Base-by-base conservation (phyloP, 305 asterid species). In the Solanum hybrid region DNA sequence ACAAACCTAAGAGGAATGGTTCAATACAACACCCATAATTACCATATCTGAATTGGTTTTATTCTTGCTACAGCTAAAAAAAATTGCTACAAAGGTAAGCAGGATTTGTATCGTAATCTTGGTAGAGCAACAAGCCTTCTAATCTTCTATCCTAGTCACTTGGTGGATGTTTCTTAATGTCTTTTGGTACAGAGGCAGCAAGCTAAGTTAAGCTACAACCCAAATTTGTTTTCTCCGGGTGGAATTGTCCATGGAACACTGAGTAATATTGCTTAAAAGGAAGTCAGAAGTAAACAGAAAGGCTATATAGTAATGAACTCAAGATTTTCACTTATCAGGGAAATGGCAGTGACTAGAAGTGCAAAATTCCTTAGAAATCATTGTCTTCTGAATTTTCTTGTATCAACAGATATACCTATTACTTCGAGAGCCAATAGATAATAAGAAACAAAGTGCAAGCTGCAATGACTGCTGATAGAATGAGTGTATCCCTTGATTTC, bases 361-460 rank as follows among this genome's bases (percentile, higher is more conserved):
- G 51, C 89, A 88, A 91, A 91, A 90, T 89, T 90, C 85, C 83
- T 14, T 34, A 2, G 71, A 88, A 88, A 80, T 33, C 57, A 79
- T 82, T 36, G n/a, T 81, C 36, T 78, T 46, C 78, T 89, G 80
- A 33, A 81, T 24, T 90, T 86, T 76, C 33, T 35, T 67, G 71
- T 90, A 79, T 39, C 20, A 46, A 37, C 20, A 40, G 28, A 28
- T 88, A 69, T 74, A 18, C 87, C 39, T 71, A 78, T 76, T 95
- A 96, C 94, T 96, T 97, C 0, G 99, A 97, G 90, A 97, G 98
- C 98, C 99, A 96, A 90, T 95, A 96, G 91, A 96, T 94, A 87
- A 97, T 95, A 86, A 97, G 96, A 92, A 97, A 97, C 89, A 96
- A 94, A 84, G 98, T 96, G 95, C 99, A 97, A 46, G 99, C 98